Percentiles rank a stretch among this genome's conserved stretches.
These are phyloP conservation scores for Phylloporus rhodoxanthus DNA, from an alignment of 768 basidiomycete species.

Conservation along the genomic window DNA sequence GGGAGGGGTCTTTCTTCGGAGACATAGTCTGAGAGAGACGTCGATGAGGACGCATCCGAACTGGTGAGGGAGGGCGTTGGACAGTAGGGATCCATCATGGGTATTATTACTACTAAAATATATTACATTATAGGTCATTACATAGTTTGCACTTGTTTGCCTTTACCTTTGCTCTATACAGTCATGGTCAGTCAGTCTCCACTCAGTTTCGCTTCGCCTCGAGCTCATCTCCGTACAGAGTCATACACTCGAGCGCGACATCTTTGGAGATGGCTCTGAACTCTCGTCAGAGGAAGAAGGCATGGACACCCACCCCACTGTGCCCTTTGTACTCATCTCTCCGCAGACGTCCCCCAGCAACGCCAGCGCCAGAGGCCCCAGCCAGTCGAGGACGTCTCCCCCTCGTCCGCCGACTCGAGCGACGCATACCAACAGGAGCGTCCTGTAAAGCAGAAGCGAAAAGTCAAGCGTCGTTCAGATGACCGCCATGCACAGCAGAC, in stretches of 20 bases:
- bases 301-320: conserved; percentile 1
- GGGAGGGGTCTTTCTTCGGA: conserved; percentile 22
- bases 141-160: conserved; percentile 13
- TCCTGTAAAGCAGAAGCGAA: conserved; percentile 22
- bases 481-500: conserved; percentile 26
- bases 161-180: neutral
- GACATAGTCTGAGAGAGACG: conserved; percentile 14
- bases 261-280: conserved; percentile 84
- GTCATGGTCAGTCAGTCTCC: conserved; percentile 16
- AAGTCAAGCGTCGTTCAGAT: conserved; percentile 36
- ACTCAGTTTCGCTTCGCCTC: neutral
- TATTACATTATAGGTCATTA: too few relatives aligned
- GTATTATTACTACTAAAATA: neutral
- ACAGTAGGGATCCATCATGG: conserved; percentile 20
- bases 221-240: neutral
- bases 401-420: conserved; percentile 38
- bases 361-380: conserved; percentile 32
- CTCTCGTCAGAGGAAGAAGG: conserved; percentile 71
- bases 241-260: conserved; percentile 54
- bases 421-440: conserved; percentile 49
- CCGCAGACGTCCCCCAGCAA: conserved; percentile 39
- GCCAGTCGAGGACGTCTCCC: conserved; percentile 31
- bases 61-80: conserved; percentile 25
- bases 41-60: conserved; percentile 23
- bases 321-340: conserved; percentile 1